These are phyloP conservation scores for Chaetoceros tenuissimus DNA, from an alignment of 108 stramenopile species.

Conservation along the genomic window DNA sequence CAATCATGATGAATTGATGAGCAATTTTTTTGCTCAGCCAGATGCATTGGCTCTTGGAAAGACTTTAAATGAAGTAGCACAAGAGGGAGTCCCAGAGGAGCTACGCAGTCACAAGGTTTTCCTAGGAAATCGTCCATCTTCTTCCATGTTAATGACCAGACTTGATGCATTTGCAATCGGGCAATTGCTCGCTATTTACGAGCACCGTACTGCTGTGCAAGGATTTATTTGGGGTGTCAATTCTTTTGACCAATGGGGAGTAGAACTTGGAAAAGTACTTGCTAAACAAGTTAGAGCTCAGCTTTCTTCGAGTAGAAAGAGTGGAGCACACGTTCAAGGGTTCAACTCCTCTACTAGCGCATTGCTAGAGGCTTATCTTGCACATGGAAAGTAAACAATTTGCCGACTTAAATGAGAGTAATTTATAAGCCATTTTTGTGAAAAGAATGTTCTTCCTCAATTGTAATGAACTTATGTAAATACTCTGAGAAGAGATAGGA, in stretches of 20 bases:
- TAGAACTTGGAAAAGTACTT: slow-evolving; percentile 95
- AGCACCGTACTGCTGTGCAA: slow-evolving; percentile 96
- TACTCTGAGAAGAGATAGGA: too few species aligned
- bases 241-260: slow-evolving; percentile 96
- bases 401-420: slow-evolving; percentile 5
- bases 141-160: slow-evolving; percentile 68
- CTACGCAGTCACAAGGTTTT: slow-evolving; percentile 89
- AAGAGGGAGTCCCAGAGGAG: slow-evolving; percentile 80
- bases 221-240: slow-evolving; percentile 98
- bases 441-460: background rate
- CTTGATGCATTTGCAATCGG: slow-evolving; percentile 82
- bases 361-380: slow-evolving; percentile 69
- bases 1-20: slow-evolving; percentile 99
- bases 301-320: slow-evolving; percentile 50
- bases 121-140: slow-evolving; percentile 95
- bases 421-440: background rate
- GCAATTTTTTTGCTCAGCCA: slow-evolving; percentile 98
- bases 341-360: slow-evolving; percentile 76
- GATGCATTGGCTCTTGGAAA: slow-evolving; percentile 95
- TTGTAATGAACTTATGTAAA: background rate
- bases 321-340: slow-evolving; percentile 78
- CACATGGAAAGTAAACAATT: slow-evolving; percentile 33
- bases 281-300: slow-evolving; percentile 78
- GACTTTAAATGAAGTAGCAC: slow-evolving; percentile 74
- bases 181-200: slow-evolving; percentile 94